A percentile compares a stretch with the other conserved stretches of the same genome.
phyloP scores from a whole-genome alignment of 208 protist species.

The Leishmania mexicana region DNA sequence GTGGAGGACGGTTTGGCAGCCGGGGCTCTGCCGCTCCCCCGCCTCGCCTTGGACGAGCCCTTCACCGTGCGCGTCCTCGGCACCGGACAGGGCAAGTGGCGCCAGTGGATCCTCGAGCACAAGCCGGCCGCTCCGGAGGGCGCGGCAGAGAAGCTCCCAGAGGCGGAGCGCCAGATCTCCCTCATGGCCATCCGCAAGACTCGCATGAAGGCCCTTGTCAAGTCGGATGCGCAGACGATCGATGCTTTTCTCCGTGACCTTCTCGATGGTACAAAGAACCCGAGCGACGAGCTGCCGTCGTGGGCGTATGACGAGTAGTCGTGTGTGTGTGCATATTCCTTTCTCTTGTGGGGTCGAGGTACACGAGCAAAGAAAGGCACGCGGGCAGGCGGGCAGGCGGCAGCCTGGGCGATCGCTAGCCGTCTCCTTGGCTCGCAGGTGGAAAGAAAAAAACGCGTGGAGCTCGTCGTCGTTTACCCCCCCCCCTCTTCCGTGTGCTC shows the following conservation, averaged over 20 bases:
- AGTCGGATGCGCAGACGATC: conserved; percentile 43
- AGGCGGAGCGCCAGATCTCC: conserved; percentile 30
- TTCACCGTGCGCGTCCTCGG: conserved; percentile 73
- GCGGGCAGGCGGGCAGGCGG: neutral
- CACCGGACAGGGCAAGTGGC: conserved; percentile 48
- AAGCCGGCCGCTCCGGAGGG: conserved; percentile 12
- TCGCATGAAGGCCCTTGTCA: conserved; percentile 52
- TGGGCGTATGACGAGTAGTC: conserved; percentile 28
- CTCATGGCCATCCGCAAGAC: conserved; percentile 65
- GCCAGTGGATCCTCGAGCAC: conserved; percentile 43
- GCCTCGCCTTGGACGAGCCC: conserved; percentile 53
- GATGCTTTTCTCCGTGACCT: conserved; percentile 58
- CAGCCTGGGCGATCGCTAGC: neutral
- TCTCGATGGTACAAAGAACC: conserved; percentile 55
- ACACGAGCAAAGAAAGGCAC: neutral
- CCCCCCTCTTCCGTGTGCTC: neutral
- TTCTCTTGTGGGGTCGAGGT: neutral
- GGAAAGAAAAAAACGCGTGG: neutral
- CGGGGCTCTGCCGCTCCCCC: conserved; percentile 40
- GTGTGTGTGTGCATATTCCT: neutral
- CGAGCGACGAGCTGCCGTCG: conserved; percentile 35
- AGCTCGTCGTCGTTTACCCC: neutral
- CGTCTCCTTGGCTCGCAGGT: neutral
- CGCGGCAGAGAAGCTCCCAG: conserved; percentile 9
- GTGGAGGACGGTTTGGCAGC: conserved; percentile 30